These are phyloP conservation scores for Entomortierella beljakovae DNA, from an alignment of 192 early-diverging fungal genomes.

Conservation along the genomic window DNA sequence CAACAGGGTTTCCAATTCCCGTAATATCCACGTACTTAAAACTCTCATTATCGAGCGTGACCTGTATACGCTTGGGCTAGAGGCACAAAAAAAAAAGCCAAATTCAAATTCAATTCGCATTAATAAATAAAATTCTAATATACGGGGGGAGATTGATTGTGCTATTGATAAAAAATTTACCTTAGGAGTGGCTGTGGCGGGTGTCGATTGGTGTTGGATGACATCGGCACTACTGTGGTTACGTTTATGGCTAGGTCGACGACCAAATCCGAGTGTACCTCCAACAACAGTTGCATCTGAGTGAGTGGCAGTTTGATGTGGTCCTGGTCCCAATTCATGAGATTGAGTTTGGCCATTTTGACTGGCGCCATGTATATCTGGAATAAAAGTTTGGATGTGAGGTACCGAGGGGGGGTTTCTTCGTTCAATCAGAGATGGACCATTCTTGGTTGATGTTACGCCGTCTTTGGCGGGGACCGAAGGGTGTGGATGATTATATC, in stretches of 20 bases:
- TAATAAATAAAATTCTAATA: too few relatives aligned
- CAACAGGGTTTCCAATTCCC: constrained; percentile 34
- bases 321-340: constrained; percentile 7
- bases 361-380: constrained; percentile 5
- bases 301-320: constrained; percentile 6
- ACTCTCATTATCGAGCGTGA: constrained; percentile 50
- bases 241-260: constrained; percentile 39
- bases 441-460: constrained; percentile 18
- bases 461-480: constrained; percentile 12
- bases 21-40: constrained; percentile 52
- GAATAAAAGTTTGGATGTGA: constrained; percentile 43
- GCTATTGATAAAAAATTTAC: neutral
- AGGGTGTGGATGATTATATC: constrained; percentile 14
- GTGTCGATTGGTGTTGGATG: constrained; percentile 27
- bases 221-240: constrained; percentile 54
- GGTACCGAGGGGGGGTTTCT: constrained; percentile 47
- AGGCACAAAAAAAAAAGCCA: neutral
- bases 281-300: constrained; percentile 45
- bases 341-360: constrained; percentile 19
- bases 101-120: neutral
- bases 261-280: constrained; percentile 42
- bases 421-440: constrained; percentile 36
- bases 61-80: constrained; percentile 46
- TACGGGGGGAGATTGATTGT: too few relatives aligned
- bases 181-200: constrained; percentile 14